Evolutionary conservation across 108 stramenopile species (phyloP).

Genomic region (Fragilariopsis cylindrus): DNA sequence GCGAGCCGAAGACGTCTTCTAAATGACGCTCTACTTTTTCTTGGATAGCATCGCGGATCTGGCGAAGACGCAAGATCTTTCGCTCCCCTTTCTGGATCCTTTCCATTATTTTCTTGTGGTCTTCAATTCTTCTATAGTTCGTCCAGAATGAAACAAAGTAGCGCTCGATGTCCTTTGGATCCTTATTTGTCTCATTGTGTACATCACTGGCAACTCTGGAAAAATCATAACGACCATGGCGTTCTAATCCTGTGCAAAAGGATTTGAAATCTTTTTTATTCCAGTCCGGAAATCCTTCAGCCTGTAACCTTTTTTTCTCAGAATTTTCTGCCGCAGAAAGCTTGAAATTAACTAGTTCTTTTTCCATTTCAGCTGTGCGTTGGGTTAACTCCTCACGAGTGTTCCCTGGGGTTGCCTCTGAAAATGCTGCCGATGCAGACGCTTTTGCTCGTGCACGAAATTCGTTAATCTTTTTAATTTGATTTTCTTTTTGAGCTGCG

Average conservation of each 20-base stretch:
- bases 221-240: conserved; percentile 90
- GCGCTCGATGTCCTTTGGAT: conserved; percentile 75
- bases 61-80: conserved; percentile 81
- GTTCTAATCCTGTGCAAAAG: conserved; percentile 87
- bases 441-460: conserved; percentile 55
- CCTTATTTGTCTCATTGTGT: conserved; percentile 84
- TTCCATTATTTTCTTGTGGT: conserved; percentile 87
- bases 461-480: conserved; percentile 68
- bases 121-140: conserved; percentile 82
- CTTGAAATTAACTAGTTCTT: conserved; percentile 44
- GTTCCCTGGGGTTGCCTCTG: conserved; percentile 12
- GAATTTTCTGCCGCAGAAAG: conserved; percentile 54
- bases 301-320: conserved; percentile 71
- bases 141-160: conserved; percentile 92
- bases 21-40: conserved; percentile 94
- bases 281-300: conserved; percentile 95
- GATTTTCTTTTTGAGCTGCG: conserved; percentile 67
- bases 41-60: conserved; percentile 93
- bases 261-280: conserved; percentile 86
- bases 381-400: conserved; percentile 36
- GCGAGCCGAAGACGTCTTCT: conserved; percentile 80
- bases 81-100: conserved; percentile 89
- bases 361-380: conserved; percentile 63
- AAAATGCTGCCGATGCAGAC: conserved; percentile 23
- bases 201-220: conserved; percentile 79